Evolutionary conservation across 306 rosid genomes (phyloP).

Genomic region (Quercus wislizeni): DNA sequence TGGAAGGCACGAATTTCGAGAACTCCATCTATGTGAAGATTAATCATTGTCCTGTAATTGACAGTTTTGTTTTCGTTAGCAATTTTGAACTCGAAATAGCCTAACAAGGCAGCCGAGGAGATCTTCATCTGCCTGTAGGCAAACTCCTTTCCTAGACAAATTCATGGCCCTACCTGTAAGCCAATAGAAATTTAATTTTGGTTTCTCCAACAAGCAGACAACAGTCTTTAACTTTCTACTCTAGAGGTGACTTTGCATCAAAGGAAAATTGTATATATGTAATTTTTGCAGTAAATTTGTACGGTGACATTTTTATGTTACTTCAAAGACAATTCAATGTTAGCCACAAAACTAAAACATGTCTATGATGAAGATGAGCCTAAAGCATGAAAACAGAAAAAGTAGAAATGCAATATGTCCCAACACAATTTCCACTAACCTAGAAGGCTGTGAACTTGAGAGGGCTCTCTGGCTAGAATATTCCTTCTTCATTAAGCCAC

Average conservation of each 20-base stretch:
- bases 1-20: slow-evolving; percentile 53
- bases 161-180: too few relatives aligned
- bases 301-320: not conserved
- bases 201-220: not conserved
- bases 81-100: too few relatives aligned
- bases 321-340: not conserved
- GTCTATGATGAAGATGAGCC: not conserved
- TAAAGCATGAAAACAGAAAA: not conserved
- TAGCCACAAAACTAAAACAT: not conserved
- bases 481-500: slow-evolving; percentile 62
- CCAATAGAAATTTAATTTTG: slow-evolving; percentile 1
- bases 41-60: too few relatives aligned
- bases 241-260: not conserved
- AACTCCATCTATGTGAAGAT: slow-evolving; percentile 25
- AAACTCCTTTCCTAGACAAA: too few relatives aligned
- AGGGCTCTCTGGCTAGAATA: slow-evolving; percentile 59
- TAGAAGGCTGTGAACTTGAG: slow-evolving; percentile 19
- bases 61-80: too few relatives aligned
- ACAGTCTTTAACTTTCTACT: not conserved
- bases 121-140: too few relatives aligned
- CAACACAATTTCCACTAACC: slow-evolving; percentile 33
- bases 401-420: not conserved
- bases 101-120: too few relatives aligned
- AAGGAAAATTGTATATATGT: not conserved
- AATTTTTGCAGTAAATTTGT: not conserved